Conservation (phyloP, 2,329 filamentous ascomycete genomes). For the Xylariaceae sp. region DNA sequence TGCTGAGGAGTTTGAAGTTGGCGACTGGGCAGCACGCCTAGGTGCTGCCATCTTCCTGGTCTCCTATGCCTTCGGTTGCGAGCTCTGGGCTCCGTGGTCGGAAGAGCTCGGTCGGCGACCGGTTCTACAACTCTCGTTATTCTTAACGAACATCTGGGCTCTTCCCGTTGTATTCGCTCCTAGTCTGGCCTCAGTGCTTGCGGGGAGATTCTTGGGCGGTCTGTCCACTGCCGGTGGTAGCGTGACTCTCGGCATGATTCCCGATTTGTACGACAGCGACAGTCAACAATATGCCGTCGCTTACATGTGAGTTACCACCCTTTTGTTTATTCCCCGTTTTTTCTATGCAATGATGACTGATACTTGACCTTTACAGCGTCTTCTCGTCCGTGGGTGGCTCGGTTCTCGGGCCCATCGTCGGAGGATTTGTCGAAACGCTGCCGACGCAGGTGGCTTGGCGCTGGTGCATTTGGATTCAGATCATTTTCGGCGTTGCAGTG, state of each 20-base stretch:
- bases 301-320: constrained; percentile 44
- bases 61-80: constrained; percentile 78
- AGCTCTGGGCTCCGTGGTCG: constrained; percentile 83
- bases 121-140: constrained; percentile 65
- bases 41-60: constrained; percentile 77
- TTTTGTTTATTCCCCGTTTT: neutral
- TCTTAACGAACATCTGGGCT: constrained; percentile 74
- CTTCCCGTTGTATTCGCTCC: constrained; percentile 66
- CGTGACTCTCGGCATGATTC: constrained; percentile 70
- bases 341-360: neutral
- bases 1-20: constrained; percentile 61
- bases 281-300: constrained; percentile 70
- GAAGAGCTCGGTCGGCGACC: constrained; percentile 77
- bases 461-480: constrained; percentile 72
- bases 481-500: constrained; percentile 68
- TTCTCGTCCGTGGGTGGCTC: constrained; percentile 77
- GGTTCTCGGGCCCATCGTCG: constrained; percentile 71
- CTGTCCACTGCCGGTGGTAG: constrained; percentile 67
- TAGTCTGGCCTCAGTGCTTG: constrained; percentile 66
- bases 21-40: constrained; percentile 61
- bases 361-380: constrained; percentile 37
- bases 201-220: constrained; percentile 65
- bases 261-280: constrained; percentile 67
- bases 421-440: constrained; percentile 66
- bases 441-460: constrained; percentile 53